Percentiles rank a stretch among this genome's conserved stretches.
Conservation (phyloP, 2,329 filamentous ascomycete genomes). For the Corinectria fuckeliana region DNA sequence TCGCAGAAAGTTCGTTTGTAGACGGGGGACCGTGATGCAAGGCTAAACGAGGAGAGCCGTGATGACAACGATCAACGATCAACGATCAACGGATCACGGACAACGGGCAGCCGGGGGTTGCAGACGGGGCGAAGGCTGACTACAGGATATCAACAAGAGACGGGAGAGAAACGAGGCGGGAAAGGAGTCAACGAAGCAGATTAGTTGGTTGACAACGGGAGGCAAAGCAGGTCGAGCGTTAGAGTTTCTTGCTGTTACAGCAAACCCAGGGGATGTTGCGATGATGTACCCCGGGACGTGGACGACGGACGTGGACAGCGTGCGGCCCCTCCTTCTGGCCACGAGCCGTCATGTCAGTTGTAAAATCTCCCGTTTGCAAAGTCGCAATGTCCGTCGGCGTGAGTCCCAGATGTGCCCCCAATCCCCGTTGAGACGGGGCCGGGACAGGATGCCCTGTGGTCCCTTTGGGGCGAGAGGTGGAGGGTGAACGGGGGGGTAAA, state of each 20-base stretch:
- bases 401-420: constrained; percentile 32
- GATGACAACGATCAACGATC: constrained; percentile 13
- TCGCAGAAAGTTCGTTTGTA: constrained; percentile 31
- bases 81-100: neutral
- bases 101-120: constrained; percentile 2
- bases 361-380: constrained; percentile 25
- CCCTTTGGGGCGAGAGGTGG: constrained; percentile 29
- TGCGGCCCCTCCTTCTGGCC: constrained; percentile 24
- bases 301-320: constrained; percentile 18
- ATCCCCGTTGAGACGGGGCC: constrained; percentile 28
- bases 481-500: constrained; percentile 23
- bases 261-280: constrained; percentile 34
- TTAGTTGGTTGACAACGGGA: constrained; percentile 35
- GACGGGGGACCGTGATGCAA: constrained; percentile 18
- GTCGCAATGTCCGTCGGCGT: constrained; percentile 26
- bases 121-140: constrained; percentile 31
- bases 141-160: constrained; percentile 33
- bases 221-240: constrained; percentile 30
- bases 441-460: constrained; percentile 29
- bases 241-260: constrained; percentile 34
- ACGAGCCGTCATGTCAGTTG: constrained; percentile 34
- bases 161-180: constrained; percentile 34
- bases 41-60: constrained; percentile 26
- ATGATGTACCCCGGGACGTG: constrained; percentile 36
- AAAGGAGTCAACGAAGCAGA: constrained; percentile 31